A percentile compares a stretch with the other conserved stretches of the same genome.
Evolutionary conservation across 768 basidiomycete genomes (phyloP).

Genomic region (Fomitopsis pulvina): DNA sequence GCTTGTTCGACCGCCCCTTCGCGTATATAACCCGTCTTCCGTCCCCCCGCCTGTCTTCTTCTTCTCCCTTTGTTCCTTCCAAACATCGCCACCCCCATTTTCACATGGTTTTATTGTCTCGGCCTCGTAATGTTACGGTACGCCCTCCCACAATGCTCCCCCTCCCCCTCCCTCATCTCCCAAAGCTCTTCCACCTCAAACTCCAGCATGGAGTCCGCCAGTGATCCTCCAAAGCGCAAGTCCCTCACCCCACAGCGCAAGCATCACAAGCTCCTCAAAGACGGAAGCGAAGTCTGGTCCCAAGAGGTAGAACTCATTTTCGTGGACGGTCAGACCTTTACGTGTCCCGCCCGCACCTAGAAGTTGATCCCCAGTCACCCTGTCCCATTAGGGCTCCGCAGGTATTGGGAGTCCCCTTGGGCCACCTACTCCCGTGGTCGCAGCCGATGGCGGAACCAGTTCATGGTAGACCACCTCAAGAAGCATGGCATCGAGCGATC

Average conservation of each 20-base stretch:
- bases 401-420: conserved; percentile 79
- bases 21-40: conserved; percentile 20
- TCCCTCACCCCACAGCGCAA: conserved; percentile 71
- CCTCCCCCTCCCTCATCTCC: conserved; percentile 24
- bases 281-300: conserved; percentile 81
- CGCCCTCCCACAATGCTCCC: conserved; percentile 21
- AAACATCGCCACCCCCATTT: conserved; percentile 15
- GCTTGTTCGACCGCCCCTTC: conserved; percentile 2
- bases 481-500: conserved; percentile 63
- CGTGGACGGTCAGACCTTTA: conserved; percentile 48
- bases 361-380: conserved; percentile 3
- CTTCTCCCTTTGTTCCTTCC: conserved; percentile 23
- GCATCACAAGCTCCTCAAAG: conserved; percentile 80
- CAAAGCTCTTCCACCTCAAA: conserved; percentile 12
- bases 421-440: conserved; percentile 75
- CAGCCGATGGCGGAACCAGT: conserved; percentile 79
- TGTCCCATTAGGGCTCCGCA: conserved; percentile 48
- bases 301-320: conserved; percentile 72
- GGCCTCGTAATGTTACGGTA: conserved; percentile 22
- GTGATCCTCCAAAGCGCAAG: conserved; percentile 20
- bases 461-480: conserved; percentile 74
- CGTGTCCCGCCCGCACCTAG: background rate
- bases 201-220: conserved; percentile 17
- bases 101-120: conserved; percentile 12
- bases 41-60: conserved; percentile 10